phyloP scores from a whole-genome alignment of 768 basidiomycete genomes.

The Pholiota molesta region DNA sequence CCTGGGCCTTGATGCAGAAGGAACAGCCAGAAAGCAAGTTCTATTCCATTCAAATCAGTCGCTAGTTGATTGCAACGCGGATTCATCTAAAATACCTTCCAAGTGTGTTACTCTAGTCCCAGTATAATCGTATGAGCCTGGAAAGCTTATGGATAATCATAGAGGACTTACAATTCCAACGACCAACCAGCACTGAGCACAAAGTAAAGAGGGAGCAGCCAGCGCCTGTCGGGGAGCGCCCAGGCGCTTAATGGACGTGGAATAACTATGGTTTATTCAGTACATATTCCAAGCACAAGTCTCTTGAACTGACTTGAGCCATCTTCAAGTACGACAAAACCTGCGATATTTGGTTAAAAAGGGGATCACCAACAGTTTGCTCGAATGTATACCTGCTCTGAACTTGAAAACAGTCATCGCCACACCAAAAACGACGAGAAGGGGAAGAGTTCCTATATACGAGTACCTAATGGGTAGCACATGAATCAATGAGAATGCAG shows the following conservation, averaged over 20 bases:
- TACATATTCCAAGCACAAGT: constrained; percentile 3
- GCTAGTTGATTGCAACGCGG: neutral
- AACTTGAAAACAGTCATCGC: constrained; percentile 70
- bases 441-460: constrained; percentile 71
- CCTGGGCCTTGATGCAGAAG: constrained; percentile 75
- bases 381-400: constrained; percentile 58
- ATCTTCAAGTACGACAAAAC: constrained; percentile 39
- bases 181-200: constrained; percentile 75
- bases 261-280: constrained; percentile 41
- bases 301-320: constrained; percentile 32
- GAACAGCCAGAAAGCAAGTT: constrained; percentile 84
- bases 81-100: constrained; percentile 53
- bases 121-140: neutral
- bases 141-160: neutral
- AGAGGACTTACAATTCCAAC: constrained; percentile 66
- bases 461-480: constrained; percentile 56
- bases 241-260: constrained; percentile 62
- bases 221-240: constrained; percentile 42
- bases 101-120: constrained; percentile 72
- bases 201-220: constrained; percentile 73
- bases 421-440: constrained; percentile 66
- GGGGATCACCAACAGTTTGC: neutral
- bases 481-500: constrained; percentile 19
- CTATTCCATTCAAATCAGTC: constrained; percentile 35
- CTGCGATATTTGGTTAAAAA: constrained; percentile 25